Evolutionary conservation across 805 yeast species (phyloP).

Genomic region (Komagataella ulmi): DNA sequence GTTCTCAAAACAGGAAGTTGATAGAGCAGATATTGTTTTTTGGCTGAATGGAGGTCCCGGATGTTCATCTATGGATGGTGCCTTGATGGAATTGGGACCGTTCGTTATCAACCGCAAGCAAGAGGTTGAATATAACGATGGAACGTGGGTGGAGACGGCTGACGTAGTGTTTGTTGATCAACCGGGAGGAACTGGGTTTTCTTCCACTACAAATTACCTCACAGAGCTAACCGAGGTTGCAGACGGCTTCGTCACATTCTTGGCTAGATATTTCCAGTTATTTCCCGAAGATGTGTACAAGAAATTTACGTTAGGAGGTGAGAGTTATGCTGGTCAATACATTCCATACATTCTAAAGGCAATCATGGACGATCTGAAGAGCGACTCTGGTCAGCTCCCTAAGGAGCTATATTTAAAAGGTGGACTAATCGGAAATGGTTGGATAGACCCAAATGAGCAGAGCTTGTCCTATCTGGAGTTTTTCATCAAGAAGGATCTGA

Average conservation of each 20-base stretch:
- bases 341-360: constrained; percentile 76
- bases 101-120: constrained; percentile 39
- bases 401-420: constrained; percentile 38
- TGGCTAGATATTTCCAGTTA: constrained; percentile 36
- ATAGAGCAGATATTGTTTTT: constrained; percentile 30
- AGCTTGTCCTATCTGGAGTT: constrained; percentile 70
- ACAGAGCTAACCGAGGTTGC: constrained; percentile 44
- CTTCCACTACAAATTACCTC: constrained; percentile 44
- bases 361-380: constrained; percentile 34
- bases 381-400: neutral
- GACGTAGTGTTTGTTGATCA: constrained; percentile 85
- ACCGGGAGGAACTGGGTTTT: constrained; percentile 90
- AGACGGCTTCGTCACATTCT: constrained; percentile 47
- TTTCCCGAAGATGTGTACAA: constrained; percentile 17
- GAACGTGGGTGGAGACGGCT: constrained; percentile 74
- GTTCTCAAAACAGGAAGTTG: constrained; percentile 21
- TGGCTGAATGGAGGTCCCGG: constrained; percentile 99
- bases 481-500: constrained; percentile 35
- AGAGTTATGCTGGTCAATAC: constrained; percentile 94
- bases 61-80: constrained; percentile 97
- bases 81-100: constrained; percentile 86
- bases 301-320: constrained; percentile 78
- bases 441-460: constrained; percentile 85
- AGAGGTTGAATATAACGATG: constrained; percentile 41
- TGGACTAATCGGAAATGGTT: constrained; percentile 79